phyloP scores from a whole-genome alignment of 495 filamentous ascomycete genomes.

The Pseudoneurospora amorphoporcata region DNA sequence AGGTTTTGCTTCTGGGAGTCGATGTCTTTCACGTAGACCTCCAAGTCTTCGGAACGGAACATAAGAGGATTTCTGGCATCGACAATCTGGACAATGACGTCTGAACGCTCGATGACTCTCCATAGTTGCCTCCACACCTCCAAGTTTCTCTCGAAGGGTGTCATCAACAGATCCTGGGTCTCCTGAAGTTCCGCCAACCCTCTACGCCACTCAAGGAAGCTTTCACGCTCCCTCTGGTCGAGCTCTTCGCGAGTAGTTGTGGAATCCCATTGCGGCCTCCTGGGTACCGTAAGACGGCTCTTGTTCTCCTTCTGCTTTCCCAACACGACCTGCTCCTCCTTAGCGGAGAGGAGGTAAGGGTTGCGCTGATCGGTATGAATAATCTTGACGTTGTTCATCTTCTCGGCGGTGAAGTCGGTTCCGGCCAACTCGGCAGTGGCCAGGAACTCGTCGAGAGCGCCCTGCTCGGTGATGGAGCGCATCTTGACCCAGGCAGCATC shows the following conservation, averaged over 20 bases:
- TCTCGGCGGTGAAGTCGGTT: conserved; percentile 98
- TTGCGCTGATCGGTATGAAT: conserved; percentile 93
- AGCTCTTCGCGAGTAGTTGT: conserved; percentile 73
- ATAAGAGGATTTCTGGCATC: conserved; percentile 91
- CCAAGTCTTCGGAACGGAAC: conserved; percentile 89
- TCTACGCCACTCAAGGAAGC: conserved; percentile 80
- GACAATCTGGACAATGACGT: conserved; percentile 96
- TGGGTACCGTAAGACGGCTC: conserved; percentile 72
- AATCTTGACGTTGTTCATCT: conserved; percentile 97
- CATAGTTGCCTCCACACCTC: conserved; percentile 98
- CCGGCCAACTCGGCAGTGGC: conserved; percentile 87
- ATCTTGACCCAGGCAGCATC: conserved; percentile 89
- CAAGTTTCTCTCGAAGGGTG: conserved; percentile 93
- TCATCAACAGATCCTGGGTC: conserved; percentile 89
- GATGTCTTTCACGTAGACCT: conserved; percentile 88
- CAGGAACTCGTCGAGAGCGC: conserved; percentile 68
- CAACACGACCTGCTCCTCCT: conserved; percentile 69
- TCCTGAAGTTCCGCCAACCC: conserved; percentile 89
- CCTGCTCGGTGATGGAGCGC: conserved; percentile 97
- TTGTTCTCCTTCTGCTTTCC: conserved; percentile 76
- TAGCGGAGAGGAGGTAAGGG: conserved; percentile 79
- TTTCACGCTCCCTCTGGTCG: conserved; percentile 67
- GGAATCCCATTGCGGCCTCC: conserved; percentile 80
- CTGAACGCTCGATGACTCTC: conserved; percentile 95
- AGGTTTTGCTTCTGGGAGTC: conserved; percentile 81